These are phyloP conservation scores for Sclerotinia sclerotiorum DNA, from an alignment of 2,329 filamentous ascomycete genomes.

Conservation along the genomic window DNA sequence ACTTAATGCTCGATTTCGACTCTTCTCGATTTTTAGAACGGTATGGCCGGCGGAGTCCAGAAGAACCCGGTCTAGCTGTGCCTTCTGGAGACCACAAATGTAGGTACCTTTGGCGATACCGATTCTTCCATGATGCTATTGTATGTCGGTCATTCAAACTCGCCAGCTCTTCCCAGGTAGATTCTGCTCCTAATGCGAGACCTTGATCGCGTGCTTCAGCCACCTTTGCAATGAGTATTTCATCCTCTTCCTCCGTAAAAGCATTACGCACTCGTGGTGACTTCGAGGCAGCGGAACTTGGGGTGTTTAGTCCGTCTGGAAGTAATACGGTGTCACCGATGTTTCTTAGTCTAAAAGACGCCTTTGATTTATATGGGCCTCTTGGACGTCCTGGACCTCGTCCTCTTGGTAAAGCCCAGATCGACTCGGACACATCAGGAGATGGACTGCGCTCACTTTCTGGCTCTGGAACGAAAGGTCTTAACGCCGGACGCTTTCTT, in stretches of 20 bases:
- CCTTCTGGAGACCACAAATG: conserved; percentile 18
- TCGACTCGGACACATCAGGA: conserved; percentile 32
- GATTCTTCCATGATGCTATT: conserved; percentile 17
- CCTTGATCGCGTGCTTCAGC: conserved; percentile 29
- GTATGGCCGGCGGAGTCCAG: too few species aligned
- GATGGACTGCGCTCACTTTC: conserved; percentile 34
- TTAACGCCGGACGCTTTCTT: conserved; percentile 27
- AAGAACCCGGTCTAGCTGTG: neutral
- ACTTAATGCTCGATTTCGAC: neutral
- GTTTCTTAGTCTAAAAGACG: neutral
- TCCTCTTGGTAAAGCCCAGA: conserved; percentile 36
- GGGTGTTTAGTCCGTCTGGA: conserved; percentile 18
- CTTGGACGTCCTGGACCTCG: conserved; percentile 19
- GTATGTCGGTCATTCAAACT: conserved; percentile 32
- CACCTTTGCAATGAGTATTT: conserved; percentile 34
- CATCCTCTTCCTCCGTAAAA: conserved; percentile 36
- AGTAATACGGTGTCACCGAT: neutral
- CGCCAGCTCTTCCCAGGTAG: conserved; percentile 32
- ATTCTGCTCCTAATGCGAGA: conserved; percentile 17
- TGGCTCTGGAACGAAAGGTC: conserved; percentile 27
- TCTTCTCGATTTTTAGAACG: neutral
- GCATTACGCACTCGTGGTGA: conserved; percentile 19
- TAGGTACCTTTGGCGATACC: neutral
- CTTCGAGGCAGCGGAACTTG: neutral
- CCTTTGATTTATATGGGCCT: neutral